Evolutionary conservation across 1,284 basidiomycete species (phyloP), one percentile per base, ranked within the genome.

Genomic region (Porogramme epimiltina): DNA sequence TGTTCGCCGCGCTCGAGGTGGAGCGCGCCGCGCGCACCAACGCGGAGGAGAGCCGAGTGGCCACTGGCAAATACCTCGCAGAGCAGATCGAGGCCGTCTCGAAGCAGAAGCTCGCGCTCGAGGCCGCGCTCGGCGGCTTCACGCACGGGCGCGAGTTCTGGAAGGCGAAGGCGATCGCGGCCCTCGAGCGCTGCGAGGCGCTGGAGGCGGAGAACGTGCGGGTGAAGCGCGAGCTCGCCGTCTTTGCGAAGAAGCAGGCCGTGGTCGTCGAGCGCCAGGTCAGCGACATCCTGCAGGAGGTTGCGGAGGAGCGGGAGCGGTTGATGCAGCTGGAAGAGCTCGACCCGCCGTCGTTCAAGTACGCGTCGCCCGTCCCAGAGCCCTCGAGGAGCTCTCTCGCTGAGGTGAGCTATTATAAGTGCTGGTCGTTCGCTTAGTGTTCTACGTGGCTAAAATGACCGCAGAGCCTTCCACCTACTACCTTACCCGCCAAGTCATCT

Each of bases 131-230:
- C 33, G 20, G 24, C 16, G 34, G 43, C 13, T 52, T 42, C 46
- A 49, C 55, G 25, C 52, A 40, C 24, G 58, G 53, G 10, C 43
- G 47, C 34, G 46, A 44, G 10, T 31, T 36, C 22, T 59, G 55
- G 52, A 34, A 45, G 42, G 42, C 38, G 42, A 56, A 54, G 36
- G 47, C 52, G 5, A 49, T 47, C 22, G 50, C 54, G 2, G 52
- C 50, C 4, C 43, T 56, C 18, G 42, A 45, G 25, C 49, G 48
- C 13, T 56, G 58, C 44, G 58, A 56, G 45, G 40, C 28, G 10
- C 48, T 59, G 5, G 58, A 56, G 45, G 50, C 46, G 34, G 58
- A 56, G 52, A 59, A 59, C 37, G 9, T 51, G 33, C 38, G 25
- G 28, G 52, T 59, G 25, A 59, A 59, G 52, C 42, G 50, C 16